Conservation (phyloP, 108 stramenopile genomes). For the Fistulifera solaris region DNA sequence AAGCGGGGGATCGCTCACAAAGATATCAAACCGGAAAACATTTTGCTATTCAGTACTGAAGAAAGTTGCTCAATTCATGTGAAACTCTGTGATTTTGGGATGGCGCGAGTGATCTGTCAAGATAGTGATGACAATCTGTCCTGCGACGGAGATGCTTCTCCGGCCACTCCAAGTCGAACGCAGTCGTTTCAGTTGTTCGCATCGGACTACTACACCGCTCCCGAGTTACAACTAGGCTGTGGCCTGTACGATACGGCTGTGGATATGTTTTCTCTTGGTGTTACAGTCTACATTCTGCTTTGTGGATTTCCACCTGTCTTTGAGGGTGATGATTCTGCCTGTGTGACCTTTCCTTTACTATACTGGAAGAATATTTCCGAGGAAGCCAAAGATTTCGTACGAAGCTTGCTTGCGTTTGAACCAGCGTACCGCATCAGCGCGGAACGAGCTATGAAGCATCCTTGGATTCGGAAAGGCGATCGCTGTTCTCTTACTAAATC, state of each 20-base stretch:
- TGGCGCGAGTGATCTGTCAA: slow-evolving; percentile 38
- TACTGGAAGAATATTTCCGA: slow-evolving; percentile 62
- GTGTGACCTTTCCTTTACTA: slow-evolving; percentile 39
- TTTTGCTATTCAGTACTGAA: slow-evolving; percentile 36
- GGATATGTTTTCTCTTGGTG: slow-evolving; percentile 95
- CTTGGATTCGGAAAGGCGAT: slow-evolving; percentile 35
- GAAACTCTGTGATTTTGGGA: slow-evolving; percentile 84
- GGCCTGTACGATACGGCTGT: slow-evolving; percentile 56
- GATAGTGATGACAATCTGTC: neutral
- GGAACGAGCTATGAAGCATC: slow-evolving; percentile 40
- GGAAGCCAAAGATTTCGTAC: slow-evolving; percentile 66
- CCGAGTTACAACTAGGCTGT: slow-evolving; percentile 49
- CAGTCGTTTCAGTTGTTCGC: slow-evolving; percentile 43
- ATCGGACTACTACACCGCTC: slow-evolving; percentile 65
- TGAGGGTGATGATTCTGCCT: slow-evolving; percentile 10
- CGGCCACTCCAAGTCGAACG: slow-evolving; percentile 28
- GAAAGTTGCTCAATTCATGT: slow-evolving; percentile 44
- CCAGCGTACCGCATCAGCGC: slow-evolving; percentile 54
- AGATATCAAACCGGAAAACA: slow-evolving; percentile 88
- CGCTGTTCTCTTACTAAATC: too few species aligned
- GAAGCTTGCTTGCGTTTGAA: slow-evolving; percentile 56
- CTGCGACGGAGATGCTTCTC: slow-evolving; percentile 31
- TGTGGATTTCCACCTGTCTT: slow-evolving; percentile 88
- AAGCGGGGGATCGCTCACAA: slow-evolving; percentile 58
- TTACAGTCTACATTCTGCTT: slow-evolving; percentile 92